phyloP scores from a whole-genome alignment of 2,329 filamentous ascomycete species.

The Paecilomyces dactylethromorphus region DNA sequence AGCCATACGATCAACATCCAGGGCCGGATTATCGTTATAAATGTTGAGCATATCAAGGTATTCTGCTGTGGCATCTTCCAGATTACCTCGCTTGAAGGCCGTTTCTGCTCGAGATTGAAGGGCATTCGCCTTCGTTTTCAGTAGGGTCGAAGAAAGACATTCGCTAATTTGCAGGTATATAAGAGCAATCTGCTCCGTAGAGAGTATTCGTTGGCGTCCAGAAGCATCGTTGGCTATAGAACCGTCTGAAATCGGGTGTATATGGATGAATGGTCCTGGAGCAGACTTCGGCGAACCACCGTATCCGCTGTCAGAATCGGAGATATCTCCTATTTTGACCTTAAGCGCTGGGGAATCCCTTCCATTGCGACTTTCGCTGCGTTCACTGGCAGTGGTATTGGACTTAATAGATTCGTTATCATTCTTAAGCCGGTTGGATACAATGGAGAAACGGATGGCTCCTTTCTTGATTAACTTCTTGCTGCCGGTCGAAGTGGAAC shows the following conservation, averaged over 20 bases:
- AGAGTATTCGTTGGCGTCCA: slow-evolving; percentile 22
- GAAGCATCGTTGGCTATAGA: slow-evolving; percentile 21
- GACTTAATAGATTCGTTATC: slow-evolving; percentile 8
- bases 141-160: slow-evolving; percentile 12
- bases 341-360: slow-evolving; percentile 1
- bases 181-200: slow-evolving; percentile 22
- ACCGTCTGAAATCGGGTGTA: slow-evolving; percentile 18
- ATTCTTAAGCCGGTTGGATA: slow-evolving; percentile 14
- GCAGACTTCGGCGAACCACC: slow-evolving; percentile 6
- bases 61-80: slow-evolving; percentile 14
- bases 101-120: slow-evolving; percentile 16
- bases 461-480: slow-evolving; percentile 20
- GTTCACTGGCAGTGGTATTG: slow-evolving; percentile 1
- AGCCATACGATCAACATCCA: slow-evolving; percentile 17
- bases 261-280: slow-evolving; percentile 15
- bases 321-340: slow-evolving; percentile 12
- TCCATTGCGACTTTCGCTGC: slow-evolving; percentile 4
- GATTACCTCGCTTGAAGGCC: slow-evolving; percentile 15
- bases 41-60: slow-evolving; percentile 17
- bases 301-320: slow-evolving; percentile 8
- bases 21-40: slow-evolving; percentile 13
- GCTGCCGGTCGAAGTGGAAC: slow-evolving; percentile 13
- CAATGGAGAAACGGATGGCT: slow-evolving; percentile 22
- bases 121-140: slow-evolving; percentile 13
- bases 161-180: slow-evolving; percentile 22